Evolutionary conservation across 1,139 yeast species (phyloP).

Genomic region (Zygotorulaspora mrakii): DNA sequence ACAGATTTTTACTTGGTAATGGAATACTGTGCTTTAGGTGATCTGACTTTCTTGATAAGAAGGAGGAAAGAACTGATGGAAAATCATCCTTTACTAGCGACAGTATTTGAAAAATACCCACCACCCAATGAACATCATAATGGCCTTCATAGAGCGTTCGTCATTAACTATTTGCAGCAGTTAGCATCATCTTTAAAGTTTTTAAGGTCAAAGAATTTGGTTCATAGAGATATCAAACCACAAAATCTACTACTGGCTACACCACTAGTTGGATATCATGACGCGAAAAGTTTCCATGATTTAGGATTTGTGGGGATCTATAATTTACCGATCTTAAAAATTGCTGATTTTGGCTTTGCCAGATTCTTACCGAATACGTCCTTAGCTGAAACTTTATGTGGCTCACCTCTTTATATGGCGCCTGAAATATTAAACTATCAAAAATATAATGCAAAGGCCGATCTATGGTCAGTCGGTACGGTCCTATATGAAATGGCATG

Average conservation of each 20-base stretch:
- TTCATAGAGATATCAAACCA: constrained; percentile 92
- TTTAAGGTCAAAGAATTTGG: constrained; percentile 74
- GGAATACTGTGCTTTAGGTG: constrained; percentile 97
- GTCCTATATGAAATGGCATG: constrained; percentile 92
- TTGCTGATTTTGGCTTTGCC: constrained; percentile 98
- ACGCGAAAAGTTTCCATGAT: constrained; percentile 54
- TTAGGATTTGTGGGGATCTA: constrained; percentile 68
- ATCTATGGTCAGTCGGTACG: constrained; percentile 97
- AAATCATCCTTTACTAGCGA: constrained; percentile 75
- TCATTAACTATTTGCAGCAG: constrained; percentile 81
- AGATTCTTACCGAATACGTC: constrained; percentile 87
- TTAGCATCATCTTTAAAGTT: constrained; percentile 80
- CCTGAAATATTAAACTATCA: constrained; percentile 94
- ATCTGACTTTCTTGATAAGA: constrained; percentile 79
- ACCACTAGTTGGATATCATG: constrained; percentile 51
- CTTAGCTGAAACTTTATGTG: constrained; percentile 95
- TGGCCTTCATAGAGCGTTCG: constrained; percentile 76
- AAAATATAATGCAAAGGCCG: constrained; percentile 95
- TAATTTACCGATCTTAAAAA: constrained; percentile 84
- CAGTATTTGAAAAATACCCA: constrained; percentile 77
- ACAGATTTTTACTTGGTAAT: constrained; percentile 85
- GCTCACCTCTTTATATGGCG: constrained; percentile 97
- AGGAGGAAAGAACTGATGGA: constrained; percentile 66
- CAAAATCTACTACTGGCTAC: constrained; percentile 85
- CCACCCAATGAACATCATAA: constrained; percentile 65